Evolutionary conservation across 768 basidiomycete genomes (phyloP), one percentile per base, ranked within the genome.

Genomic region (Auricularia sp.): DNA sequence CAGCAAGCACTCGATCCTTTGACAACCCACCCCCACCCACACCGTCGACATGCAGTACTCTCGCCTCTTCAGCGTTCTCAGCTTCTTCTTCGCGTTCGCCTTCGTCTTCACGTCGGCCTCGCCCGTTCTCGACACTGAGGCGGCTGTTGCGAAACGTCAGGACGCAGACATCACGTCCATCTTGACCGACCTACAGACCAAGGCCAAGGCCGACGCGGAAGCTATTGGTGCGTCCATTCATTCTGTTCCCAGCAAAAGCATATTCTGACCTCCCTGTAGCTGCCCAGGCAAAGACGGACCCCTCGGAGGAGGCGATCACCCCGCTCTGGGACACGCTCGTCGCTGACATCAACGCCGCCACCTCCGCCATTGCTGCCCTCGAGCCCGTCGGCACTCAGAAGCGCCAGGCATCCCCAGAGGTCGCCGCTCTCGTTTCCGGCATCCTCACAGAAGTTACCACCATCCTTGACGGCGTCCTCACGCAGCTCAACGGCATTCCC

Each of bases 361-460:
- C 70, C 43, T 47, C 68, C 1, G 63, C 67, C n/a, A 66, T 73
- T 39, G 43, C 63, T 1, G 64, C 62, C 1, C 68, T 74, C 64
- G 29, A 64, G 21, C 42, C 64, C 33, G 43, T 62, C 23, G 53
- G 35, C 3, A 35, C 60, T 11, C 18, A 36, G 39, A 71, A 72
- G 66, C 68, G 73, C 59, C 73, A 72, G 67, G 66, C 70, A 1
- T 21, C 23, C n/a, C 29, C 33, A 23, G 72, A 73, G 4, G 64
- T 74, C 56, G 73, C 73, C 6, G 61, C 65, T 36, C 68, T 72
- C 56, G 66, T 73, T 35, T 72, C 73, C 1, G 70, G 58, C 1
- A 67, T 72, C 64, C 16, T 74, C 60, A 70, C 66, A 34, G 73
- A 71, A 61, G 63, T 73, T 42, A 51, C 72, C 34, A 69, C 67